These are phyloP conservation scores for Exophiala aquamarina DNA, from an alignment of 2,329 filamentous ascomycete species.

Conservation along the genomic window DNA sequence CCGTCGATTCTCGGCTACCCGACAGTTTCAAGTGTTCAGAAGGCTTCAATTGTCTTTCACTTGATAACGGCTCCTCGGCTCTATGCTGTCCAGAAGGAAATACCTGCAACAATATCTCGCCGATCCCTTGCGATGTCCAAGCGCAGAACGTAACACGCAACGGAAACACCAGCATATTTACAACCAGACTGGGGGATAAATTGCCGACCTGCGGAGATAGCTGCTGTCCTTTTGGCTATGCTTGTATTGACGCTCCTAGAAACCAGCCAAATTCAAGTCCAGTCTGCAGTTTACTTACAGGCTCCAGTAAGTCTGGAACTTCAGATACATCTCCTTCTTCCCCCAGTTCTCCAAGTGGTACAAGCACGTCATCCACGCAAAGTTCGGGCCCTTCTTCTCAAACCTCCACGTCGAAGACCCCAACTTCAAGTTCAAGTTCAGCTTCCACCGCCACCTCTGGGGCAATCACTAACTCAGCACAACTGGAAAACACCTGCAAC, in stretches of 20 bases:
- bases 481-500: slow-evolving; percentile 33
- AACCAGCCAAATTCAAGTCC: background rate
- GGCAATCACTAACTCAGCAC: slow-evolving; percentile 23
- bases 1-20: slow-evolving; percentile 39
- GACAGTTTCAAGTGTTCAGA: slow-evolving; percentile 45
- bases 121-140: slow-evolving; percentile 44
- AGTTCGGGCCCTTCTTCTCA: slow-evolving; percentile 16
- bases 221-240: slow-evolving; percentile 50
- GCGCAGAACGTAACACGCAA: slow-evolving; percentile 41
- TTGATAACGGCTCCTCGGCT: slow-evolving; percentile 43
- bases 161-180: slow-evolving; percentile 41
- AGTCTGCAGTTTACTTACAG: slow-evolving; percentile 18
- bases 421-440: slow-evolving; percentile 21
- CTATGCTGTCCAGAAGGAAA: slow-evolving; percentile 48
- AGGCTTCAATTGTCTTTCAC: slow-evolving; percentile 40
- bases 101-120: slow-evolving; percentile 41
- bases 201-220: slow-evolving; percentile 41
- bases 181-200: slow-evolving; percentile 39
- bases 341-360: slow-evolving; percentile 21
- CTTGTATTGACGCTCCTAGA: slow-evolving; percentile 32
- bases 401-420: slow-evolving; percentile 20
- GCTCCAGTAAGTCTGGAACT: slow-evolving; percentile 26
- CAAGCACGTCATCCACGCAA: slow-evolving; percentile 13
- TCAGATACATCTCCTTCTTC: slow-evolving; percentile 23
- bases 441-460: slow-evolving; percentile 15